Percentiles rank a stretch among this genome's conserved stretches.
These are phyloP conservation scores for Coleophoma cylindrospora DNA, from an alignment of 2,329 filamentous ascomycete genomes.

Conservation along the genomic window DNA sequence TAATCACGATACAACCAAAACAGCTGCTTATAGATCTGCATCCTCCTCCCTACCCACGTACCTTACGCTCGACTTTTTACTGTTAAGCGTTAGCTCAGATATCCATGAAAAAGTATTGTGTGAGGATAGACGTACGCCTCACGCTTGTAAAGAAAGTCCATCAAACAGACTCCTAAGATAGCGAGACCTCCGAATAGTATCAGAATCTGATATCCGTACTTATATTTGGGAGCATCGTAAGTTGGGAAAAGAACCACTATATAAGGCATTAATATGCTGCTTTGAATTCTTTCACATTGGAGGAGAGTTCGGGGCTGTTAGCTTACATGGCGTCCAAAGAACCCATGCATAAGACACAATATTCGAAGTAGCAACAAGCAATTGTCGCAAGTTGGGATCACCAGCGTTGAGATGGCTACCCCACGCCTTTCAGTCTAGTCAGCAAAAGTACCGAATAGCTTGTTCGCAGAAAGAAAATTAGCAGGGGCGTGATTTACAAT, in stretches of 20 bases:
- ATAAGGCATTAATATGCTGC: not conserved
- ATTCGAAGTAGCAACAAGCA: conserved; percentile 6
- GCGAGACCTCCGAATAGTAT: conserved; percentile 28
- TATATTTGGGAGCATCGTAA: conserved; percentile 29
- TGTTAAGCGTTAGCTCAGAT: too few relatives aligned
- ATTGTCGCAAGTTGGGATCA: conserved; percentile 4
- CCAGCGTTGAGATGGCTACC: not conserved
- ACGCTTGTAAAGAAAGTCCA: not conserved
- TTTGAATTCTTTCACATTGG: not conserved
- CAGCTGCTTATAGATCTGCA: too few relatives aligned
- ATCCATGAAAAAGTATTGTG: too few relatives aligned
- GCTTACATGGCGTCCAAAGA: conserved; percentile 3
- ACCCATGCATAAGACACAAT: conserved; percentile 3
- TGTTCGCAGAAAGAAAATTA: too few relatives aligned
- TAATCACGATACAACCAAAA: too few relatives aligned
- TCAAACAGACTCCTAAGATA: conserved; percentile 9
- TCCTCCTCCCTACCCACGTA: too few relatives aligned
- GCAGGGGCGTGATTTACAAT: conserved; percentile 1
- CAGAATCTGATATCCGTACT: conserved; percentile 28
- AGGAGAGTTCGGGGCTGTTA: not conserved
- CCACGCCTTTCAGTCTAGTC: conserved; percentile 1
- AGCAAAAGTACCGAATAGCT: too few relatives aligned
- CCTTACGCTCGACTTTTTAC: too few relatives aligned
- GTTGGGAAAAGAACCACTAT: conserved; percentile 27
- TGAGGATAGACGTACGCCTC: not conserved